These are phyloP conservation scores for Papiliotrema laurentii DNA, from an alignment of 1,284 basidiomycete species.

Conservation along the genomic window DNA sequence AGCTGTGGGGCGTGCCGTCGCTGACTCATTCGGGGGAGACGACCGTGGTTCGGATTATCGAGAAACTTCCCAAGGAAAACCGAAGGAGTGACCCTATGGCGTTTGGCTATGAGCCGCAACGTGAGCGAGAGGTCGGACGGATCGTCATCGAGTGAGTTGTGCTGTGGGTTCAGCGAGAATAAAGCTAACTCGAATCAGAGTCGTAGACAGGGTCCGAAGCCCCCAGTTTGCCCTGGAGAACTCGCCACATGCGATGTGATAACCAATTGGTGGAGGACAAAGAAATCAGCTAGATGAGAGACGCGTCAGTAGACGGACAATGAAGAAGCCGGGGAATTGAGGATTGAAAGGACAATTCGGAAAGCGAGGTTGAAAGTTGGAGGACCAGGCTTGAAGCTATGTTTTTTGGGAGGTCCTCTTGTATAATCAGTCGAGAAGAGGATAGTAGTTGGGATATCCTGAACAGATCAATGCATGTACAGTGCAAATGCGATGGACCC, in stretches of 20 bases:
- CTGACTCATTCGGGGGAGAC: constrained; percentile 25
- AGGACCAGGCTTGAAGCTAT: no score
- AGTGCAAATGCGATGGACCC: no score
- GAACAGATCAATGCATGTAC: no score
- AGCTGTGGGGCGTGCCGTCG: constrained; percentile 44
- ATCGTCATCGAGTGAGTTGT: constrained; percentile 38
- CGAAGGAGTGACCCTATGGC: constrained; percentile 35
- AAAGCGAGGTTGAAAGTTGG: no score
- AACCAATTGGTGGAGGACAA: background rate
- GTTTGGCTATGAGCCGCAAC: constrained; percentile 34
- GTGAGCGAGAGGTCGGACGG: constrained; percentile 39
- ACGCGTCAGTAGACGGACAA: background rate
- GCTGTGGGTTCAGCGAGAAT: background rate
- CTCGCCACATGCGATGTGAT: constrained; percentile 30
- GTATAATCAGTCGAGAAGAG: background rate
- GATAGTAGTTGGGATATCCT: no score
- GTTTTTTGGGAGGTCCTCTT: background rate
- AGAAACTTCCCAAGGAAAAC: constrained; percentile 36
- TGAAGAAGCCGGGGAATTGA: background rate
- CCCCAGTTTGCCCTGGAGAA: constrained; percentile 34
- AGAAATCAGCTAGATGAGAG: background rate
- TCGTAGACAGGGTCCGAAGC: constrained; percentile 30
- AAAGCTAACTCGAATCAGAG: constrained; percentile 11
- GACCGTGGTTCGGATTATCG: constrained; percentile 32
- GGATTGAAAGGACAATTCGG: background rate